Conservation (phyloP, 257 asterid genomes). For the Ilex aquifolium region DNA sequence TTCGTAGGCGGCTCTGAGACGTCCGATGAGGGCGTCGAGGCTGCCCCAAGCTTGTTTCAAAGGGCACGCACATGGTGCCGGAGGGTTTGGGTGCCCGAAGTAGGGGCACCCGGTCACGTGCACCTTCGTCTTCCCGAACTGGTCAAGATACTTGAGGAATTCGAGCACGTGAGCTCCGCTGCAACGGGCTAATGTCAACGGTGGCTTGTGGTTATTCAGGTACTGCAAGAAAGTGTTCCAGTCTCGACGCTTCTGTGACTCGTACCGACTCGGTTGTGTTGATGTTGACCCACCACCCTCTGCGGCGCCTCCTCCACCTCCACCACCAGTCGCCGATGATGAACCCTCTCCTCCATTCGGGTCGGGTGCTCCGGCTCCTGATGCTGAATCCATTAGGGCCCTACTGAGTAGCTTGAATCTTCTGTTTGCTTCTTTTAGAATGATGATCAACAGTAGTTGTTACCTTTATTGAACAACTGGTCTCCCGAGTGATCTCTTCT, state of each 20-base stretch:
- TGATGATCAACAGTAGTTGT: too few relatives aligned
- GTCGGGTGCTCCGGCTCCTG: slow-evolving; percentile 16
- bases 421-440: too few relatives aligned
- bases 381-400: slow-evolving; percentile 24
- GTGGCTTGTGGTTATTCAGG: slow-evolving; percentile 40
- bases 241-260: slow-evolving; percentile 46
- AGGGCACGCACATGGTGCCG: slow-evolving; percentile 39
- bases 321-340: slow-evolving; percentile 7
- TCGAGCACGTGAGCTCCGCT: slow-evolving; percentile 56
- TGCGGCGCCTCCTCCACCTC: background rate
- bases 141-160: slow-evolving; percentile 42
- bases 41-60: slow-evolving; percentile 49
- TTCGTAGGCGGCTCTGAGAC: slow-evolving; percentile 44
- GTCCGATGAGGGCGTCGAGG: slow-evolving; percentile 46
- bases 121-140: slow-evolving; percentile 47
- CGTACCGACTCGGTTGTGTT: slow-evolving; percentile 37
- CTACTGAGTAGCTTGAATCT: too few relatives aligned
- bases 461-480: too few relatives aligned
- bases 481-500: too few relatives aligned
- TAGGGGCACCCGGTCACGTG: slow-evolving; percentile 38
- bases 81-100: slow-evolving; percentile 44
- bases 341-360: slow-evolving; percentile 20
- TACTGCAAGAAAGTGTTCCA: slow-evolving; percentile 47
- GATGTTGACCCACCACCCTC: slow-evolving; percentile 21
- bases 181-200: slow-evolving; percentile 32